A percentile compares a stretch with the other conserved stretches of the same genome.
These are phyloP conservation scores for Amphibolis antarctica DNA, from an alignment of 106 monocot genomes.

Conservation along the genomic window DNA sequence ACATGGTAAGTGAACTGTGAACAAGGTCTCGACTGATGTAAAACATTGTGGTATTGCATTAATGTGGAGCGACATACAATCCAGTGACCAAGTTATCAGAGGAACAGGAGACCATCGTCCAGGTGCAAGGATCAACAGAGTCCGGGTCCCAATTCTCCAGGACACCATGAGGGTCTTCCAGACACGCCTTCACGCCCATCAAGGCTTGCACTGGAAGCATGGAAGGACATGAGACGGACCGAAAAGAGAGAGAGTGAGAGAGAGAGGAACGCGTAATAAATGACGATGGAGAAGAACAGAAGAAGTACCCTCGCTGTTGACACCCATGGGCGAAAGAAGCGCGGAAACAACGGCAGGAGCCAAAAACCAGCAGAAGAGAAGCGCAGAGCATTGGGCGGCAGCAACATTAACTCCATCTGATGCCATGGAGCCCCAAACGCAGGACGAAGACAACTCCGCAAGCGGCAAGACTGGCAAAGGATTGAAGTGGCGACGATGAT, in stretches of 20 bases:
- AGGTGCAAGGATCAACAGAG: conserved; percentile 91
- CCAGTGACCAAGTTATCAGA: conserved; percentile 42
- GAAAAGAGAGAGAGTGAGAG: neutral
- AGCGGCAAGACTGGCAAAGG: neutral
- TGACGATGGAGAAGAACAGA: no score
- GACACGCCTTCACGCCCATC: conserved; percentile 41
- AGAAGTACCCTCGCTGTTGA: conserved; percentile 71
- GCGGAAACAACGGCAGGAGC: conserved; percentile 20
- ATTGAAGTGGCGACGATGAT: neutral
- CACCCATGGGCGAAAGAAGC: conserved; percentile 68
- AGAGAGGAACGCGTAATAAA: neutral
- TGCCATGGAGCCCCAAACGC: neutral
- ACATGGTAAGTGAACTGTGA: neutral
- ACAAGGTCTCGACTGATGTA: neutral
- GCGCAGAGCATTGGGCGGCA: conserved; percentile 11
- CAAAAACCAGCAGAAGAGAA: conserved; percentile 32
- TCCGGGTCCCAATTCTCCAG: conserved; percentile 74
- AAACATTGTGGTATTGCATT: no score
- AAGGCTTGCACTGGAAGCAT: conserved; percentile 59
- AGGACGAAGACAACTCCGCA: neutral
- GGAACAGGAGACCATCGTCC: conserved; percentile 78
- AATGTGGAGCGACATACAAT: no score
- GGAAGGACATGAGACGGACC: neutral
- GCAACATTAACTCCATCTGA: neutral
- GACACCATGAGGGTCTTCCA: conserved; percentile 56